Evolutionary conservation across 2,329 filamentous ascomycete species (phyloP).

Genomic region (Ambrosiella beaveri): DNA sequence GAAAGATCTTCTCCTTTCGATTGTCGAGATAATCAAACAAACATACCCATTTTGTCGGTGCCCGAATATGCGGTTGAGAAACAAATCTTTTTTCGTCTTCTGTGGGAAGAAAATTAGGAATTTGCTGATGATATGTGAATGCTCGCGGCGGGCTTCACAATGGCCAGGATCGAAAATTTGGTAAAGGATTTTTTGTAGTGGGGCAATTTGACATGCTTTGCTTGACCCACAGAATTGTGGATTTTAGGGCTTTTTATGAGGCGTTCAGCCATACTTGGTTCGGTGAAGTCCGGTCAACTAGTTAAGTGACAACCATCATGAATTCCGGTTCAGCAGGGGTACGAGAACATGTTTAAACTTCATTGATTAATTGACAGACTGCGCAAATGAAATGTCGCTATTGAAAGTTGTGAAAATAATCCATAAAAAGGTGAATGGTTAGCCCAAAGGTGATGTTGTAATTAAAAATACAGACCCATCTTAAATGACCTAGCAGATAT

Average conservation of each 20-base stretch:
- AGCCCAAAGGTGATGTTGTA: no score
- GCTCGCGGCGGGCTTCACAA: not conserved
- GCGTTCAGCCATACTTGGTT: not conserved
- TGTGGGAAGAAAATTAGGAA: not conserved
- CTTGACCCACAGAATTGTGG: constrained; percentile 7
- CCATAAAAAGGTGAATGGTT: no score
- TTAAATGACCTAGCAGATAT: no score
- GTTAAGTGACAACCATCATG: not conserved
- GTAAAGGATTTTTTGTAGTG: constrained; percentile 2
- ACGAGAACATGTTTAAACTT: no score
- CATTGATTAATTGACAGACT: no score
- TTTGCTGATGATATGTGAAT: not conserved
- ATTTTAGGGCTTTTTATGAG: constrained; percentile 11
- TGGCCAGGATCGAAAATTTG: not conserved
- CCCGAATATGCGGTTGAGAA: constrained; percentile 12
- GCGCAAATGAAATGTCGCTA: no score
- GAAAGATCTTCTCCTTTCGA: constrained; percentile 14
- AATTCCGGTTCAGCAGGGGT: no score
- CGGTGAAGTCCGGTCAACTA: not conserved
- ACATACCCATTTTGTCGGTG: constrained; percentile 14
- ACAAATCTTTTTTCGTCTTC: constrained; percentile 4
- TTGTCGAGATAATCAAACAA: constrained; percentile 10
- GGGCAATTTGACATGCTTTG: not conserved
- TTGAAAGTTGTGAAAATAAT: no score
- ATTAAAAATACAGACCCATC: no score